Evolutionary conservation across 345 rosid species (phyloP).

Genomic region (Eucalyptus erythrocorys): DNA sequence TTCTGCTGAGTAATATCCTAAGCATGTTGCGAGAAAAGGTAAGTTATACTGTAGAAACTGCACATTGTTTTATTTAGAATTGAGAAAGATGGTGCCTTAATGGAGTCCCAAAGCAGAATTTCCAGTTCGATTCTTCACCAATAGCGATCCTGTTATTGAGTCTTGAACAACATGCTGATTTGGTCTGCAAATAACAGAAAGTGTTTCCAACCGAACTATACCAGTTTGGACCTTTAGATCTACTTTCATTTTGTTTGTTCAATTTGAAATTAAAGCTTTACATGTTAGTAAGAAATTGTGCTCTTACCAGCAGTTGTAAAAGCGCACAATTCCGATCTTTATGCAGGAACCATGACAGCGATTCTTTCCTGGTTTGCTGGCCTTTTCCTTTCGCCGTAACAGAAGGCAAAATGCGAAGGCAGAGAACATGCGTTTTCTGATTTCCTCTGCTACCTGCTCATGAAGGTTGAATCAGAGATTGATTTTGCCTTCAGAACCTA

Average conservation of each 20-base stretch:
- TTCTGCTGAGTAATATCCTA: neutral
- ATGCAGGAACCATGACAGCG: neutral
- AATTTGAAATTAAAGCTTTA: neutral
- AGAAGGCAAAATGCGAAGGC: neutral
- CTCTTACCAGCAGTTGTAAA: neutral
- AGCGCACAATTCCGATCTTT: neutral
- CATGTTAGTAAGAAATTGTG: neutral
- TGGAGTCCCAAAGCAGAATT: neutral
- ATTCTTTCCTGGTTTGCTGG: constrained; percentile 16
- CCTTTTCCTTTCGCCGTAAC: constrained; percentile 5
- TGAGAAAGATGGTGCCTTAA: neutral
- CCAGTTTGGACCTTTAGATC: neutral
- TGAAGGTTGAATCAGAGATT: neutral
- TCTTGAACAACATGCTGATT: neutral
- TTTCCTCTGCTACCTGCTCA: neutral
- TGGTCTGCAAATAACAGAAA: neutral
- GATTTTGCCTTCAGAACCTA: neutral
- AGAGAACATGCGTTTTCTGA: constrained; percentile 1
- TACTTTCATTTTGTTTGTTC: neutral
- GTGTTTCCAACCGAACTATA: neutral
- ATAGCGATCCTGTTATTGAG: neutral
- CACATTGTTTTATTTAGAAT: neutral
- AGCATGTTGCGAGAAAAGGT: neutral
- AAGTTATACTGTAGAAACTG: neutral
- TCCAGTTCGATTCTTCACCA: neutral